phyloP scores from a whole-genome alignment of 345 rosid genomes.

The Populus ilicifolia region DNA sequence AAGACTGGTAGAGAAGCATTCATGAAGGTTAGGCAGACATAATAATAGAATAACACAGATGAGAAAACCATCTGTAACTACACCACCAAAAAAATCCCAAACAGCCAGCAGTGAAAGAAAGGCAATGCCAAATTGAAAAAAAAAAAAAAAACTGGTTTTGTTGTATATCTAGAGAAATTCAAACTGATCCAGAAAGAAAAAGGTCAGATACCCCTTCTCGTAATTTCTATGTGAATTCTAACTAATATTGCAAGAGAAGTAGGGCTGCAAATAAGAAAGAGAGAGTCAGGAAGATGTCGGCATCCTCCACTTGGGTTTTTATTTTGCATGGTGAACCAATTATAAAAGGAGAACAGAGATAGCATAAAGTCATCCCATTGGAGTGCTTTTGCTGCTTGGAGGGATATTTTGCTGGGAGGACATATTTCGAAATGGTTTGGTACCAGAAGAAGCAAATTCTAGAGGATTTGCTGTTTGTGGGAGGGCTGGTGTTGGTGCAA shows the following conservation, averaged over 20 bases:
- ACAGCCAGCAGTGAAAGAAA: neutral
- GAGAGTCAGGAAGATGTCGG: neutral
- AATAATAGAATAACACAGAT: neutral
- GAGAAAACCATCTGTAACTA: neutral
- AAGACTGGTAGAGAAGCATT: slow-evolving; percentile 32
- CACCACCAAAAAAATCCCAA: neutral
- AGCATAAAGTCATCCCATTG: neutral
- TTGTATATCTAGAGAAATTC: neutral
- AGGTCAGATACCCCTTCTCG: neutral
- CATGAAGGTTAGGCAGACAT: slow-evolving; percentile 18
- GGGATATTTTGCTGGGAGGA: neutral
- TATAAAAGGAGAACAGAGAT: neutral
- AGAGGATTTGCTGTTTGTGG: slow-evolving; percentile 55
- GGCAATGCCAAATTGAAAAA: neutral
- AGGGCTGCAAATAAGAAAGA: neutral
- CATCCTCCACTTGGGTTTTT: neutral
- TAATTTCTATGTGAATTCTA: neutral
- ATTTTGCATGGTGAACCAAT: neutral
- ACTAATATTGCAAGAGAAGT: neutral
- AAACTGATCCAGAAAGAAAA: neutral
- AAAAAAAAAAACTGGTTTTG: neutral
- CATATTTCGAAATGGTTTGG: slow-evolving; percentile 15
- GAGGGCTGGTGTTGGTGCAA: slow-evolving; percentile 63
- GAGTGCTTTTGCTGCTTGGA: neutral
- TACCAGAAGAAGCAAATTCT: slow-evolving; percentile 33